phyloP scores from a whole-genome alignment of 805 yeast genomes.

The Ogataea paradorogensis region DNA sequence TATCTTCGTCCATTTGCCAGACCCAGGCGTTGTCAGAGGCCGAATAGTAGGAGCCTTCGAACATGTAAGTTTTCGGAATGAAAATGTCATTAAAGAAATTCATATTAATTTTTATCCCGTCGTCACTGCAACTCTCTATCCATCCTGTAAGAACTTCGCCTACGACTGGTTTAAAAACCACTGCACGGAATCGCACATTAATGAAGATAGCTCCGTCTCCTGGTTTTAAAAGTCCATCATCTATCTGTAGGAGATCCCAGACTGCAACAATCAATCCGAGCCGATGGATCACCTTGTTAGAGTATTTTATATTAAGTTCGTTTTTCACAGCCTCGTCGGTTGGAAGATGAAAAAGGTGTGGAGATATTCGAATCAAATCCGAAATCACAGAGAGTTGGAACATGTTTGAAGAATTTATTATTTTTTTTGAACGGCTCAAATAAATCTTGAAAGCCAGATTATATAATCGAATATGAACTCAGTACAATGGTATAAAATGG shows the following conservation, averaged over 20 bases:
- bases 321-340: slow-evolving; percentile 70
- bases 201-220: slow-evolving; percentile 92
- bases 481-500: background rate
- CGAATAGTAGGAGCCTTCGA: slow-evolving; percentile 48
- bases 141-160: slow-evolving; percentile 93
- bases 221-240: slow-evolving; percentile 86
- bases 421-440: slow-evolving; percentile 1
- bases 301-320: slow-evolving; percentile 79
- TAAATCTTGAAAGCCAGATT: background rate
- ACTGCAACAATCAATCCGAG: slow-evolving; percentile 81
- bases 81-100: slow-evolving; percentile 91
- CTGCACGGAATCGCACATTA: slow-evolving; percentile 67
- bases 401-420: slow-evolving; percentile 42
- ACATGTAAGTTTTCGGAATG: slow-evolving; percentile 78
- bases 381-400: slow-evolving; percentile 77
- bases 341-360: slow-evolving; percentile 73
- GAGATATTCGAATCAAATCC: slow-evolving; percentile 86
- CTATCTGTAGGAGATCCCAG: slow-evolving; percentile 78
- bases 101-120: slow-evolving; percentile 81
- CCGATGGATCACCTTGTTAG: slow-evolving; percentile 80
- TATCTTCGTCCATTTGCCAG: slow-evolving; percentile 74
- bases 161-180: slow-evolving; percentile 89
- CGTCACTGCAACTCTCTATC: slow-evolving; percentile 83
- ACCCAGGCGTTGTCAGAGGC: slow-evolving; percentile 91
- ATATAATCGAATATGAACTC: slow-evolving; percentile 1